Percentiles rank a stretch among this genome's conserved stretches.
phyloP scores from a whole-genome alignment of 2,329 filamentous ascomycete genomes.

The Nemania serpens region DNA sequence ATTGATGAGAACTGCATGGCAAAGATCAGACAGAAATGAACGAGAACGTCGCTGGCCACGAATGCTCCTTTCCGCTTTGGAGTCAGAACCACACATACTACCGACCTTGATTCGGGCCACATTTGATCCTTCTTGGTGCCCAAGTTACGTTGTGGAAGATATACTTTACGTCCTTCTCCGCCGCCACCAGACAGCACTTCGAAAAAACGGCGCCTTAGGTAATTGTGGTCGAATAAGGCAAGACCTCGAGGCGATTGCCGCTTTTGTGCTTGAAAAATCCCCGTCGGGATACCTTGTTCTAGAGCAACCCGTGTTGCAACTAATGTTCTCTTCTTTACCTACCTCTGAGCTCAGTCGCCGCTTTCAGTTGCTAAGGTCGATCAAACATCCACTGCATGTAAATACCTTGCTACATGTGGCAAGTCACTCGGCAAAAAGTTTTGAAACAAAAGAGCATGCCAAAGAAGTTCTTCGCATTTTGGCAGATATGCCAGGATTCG shows the following conservation, averaged over 20 bases:
- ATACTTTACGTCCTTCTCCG: conserved; percentile 33
- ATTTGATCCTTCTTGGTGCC: conserved; percentile 37
- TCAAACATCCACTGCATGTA: conserved; percentile 33
- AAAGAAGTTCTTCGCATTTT: conserved; percentile 51
- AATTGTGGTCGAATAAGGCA: background rate
- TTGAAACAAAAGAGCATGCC: conserved; percentile 47
- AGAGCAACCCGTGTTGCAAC: conserved; percentile 32
- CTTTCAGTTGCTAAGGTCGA: conserved; percentile 29
- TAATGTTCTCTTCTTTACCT: conserved; percentile 20
- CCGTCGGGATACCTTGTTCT: conserved; percentile 35
- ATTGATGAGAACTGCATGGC: conserved; percentile 35
- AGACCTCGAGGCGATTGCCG: conserved; percentile 27
- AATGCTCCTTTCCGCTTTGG: conserved; percentile 33
- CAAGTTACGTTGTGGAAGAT: conserved; percentile 41
- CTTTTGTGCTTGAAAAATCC: conserved; percentile 31
- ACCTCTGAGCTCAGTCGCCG: conserved; percentile 23
- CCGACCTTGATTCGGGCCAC: conserved; percentile 34
- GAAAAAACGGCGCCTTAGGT: no score
- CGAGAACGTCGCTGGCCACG: conserved; percentile 37
- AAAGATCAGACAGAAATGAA: conserved; percentile 26
- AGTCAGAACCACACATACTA: conserved; percentile 28
- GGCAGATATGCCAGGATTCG: conserved; percentile 41
- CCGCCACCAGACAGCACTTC: conserved; percentile 9
- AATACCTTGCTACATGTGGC: conserved; percentile 56
- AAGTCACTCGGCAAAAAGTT: conserved; percentile 48